These are phyloP conservation scores for Zygoascus biomembranicola DNA, from an alignment of 805 yeast genomes.

Conservation along the genomic window DNA sequence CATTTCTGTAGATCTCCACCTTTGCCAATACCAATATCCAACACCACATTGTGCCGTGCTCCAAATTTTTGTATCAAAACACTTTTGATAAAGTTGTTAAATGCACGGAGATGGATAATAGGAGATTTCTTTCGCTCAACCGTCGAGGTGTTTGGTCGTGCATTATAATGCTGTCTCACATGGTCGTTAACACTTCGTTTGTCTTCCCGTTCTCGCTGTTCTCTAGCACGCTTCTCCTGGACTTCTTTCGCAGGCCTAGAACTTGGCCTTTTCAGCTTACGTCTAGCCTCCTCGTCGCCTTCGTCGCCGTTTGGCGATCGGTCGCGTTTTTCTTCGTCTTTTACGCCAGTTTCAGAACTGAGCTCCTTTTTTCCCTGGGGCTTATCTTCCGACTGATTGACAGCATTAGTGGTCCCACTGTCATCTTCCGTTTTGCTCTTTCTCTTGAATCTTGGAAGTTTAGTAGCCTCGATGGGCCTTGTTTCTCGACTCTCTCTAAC, in stretches of 20 bases:
- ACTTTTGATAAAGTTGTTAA: constrained; percentile 87
- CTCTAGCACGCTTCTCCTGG: constrained; percentile 10
- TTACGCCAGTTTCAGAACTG: not conserved
- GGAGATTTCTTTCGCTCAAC: constrained; percentile 67
- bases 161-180: constrained; percentile 80
- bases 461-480: not conserved
- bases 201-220: constrained; percentile 9
- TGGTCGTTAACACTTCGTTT: constrained; percentile 25
- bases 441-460: not conserved
- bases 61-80: constrained; percentile 69
- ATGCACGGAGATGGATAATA: constrained; percentile 75
- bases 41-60: constrained; percentile 35
- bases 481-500: not conserved
- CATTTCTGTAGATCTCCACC: constrained; percentile 96
- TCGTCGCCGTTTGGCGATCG: not conserved
- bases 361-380: not conserved
- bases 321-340: not conserved
- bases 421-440: not conserved
- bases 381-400: not conserved
- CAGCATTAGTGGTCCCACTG: not conserved
- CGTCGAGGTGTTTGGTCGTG: constrained; percentile 58
- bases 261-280: constrained; percentile 16
- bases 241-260: constrained; percentile 8
- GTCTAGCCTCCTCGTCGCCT: not conserved
- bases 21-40: constrained; percentile 94